Evolutionary conservation across 1,284 basidiomycete species (phyloP).

Genomic region (Ustanciosporium gigantosporum): DNA sequence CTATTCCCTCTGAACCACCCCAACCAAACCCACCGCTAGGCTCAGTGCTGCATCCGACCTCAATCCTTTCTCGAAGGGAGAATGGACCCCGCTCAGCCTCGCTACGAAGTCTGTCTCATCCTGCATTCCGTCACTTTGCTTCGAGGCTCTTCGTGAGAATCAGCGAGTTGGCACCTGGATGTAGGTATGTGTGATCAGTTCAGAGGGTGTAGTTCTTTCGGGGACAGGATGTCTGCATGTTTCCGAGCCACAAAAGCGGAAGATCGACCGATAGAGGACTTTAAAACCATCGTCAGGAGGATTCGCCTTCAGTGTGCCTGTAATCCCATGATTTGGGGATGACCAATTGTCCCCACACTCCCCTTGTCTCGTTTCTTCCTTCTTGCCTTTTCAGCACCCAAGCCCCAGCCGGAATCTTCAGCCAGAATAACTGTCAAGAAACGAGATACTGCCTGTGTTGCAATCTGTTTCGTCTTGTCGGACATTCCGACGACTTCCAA

Average conservation of each 20-base stretch:
- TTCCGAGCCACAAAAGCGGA: conserved; percentile 24
- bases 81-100: conserved; percentile 11
- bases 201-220: conserved; percentile 16
- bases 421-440: no score
- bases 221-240: conserved; percentile 17
- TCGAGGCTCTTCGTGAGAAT: conserved; percentile 47
- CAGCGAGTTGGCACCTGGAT: conserved; percentile 11
- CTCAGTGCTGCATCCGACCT: no score
- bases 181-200: conserved; percentile 12
- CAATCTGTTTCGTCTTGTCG: no score
- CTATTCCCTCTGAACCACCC: no score
- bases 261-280: conserved; percentile 30
- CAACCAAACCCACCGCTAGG: no score
- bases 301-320: conserved; percentile 22
- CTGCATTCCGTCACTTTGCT: conserved; percentile 9
- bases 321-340: conserved; percentile 48
- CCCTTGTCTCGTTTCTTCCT: no score
- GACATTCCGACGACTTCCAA: no score
- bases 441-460: no score
- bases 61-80: no score
- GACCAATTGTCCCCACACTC: conserved; percentile 46
- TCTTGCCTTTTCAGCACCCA: conserved; percentile 7
- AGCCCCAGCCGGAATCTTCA: no score
- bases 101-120: conserved; percentile 22
- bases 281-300: conserved; percentile 51